Evolutionary conservation across 116 monocot genomes (phyloP), one percentile per base, ranked within the genome.

Genomic region (Zostera marina): DNA sequence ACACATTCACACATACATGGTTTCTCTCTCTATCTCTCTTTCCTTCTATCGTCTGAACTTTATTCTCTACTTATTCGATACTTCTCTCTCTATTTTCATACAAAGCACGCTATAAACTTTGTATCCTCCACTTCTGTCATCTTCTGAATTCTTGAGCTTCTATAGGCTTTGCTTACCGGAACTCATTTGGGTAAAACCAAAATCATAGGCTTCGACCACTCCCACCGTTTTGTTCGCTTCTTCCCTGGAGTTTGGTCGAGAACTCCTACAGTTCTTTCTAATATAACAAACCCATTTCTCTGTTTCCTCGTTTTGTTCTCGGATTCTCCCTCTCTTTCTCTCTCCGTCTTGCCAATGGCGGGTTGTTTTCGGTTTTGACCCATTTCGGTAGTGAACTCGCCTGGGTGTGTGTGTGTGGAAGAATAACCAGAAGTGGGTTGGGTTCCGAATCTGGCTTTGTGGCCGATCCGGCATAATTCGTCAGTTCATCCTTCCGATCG

Each of bases 11-110:
- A 0, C 26, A 26, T 26, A 26, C 26, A 26, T 4, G 4, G n/a
- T n/a, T n/a, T n/a, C 68, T 74, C 48, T 41, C 32, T 63, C 19
- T 40, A 71, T 63, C 19, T 22, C 74, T 61, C 60, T 49, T 54
- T 53, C 26, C 49, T 65, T 52, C 63, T 62, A 43, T 43, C 38
- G 0, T 2, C 41, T 19, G n/a, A n/a, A n/a, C n/a, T n/a, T n/a
- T n/a, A n/a, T n/a, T n/a, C n/a, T n/a, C n/a, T n/a, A n/a, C n/a
- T n/a, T n/a, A n/a, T n/a, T n/a, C n/a, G n/a, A n/a, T n/a, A 32
- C 32, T 32, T 32, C 32, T 44, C 20, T 53, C 66, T 58, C 42
- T 68, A 6, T 59, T 23, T 46, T 45, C 7, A 20, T 42, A 17
- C 42, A 20, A 43, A 24, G 5, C 41, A 43, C 8, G 43, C 42